Evolutionary conservation across 805 yeast genomes (phyloP), one percentile per base, ranked within the genome.

Genomic region (Starmerella kuoi): DNA sequence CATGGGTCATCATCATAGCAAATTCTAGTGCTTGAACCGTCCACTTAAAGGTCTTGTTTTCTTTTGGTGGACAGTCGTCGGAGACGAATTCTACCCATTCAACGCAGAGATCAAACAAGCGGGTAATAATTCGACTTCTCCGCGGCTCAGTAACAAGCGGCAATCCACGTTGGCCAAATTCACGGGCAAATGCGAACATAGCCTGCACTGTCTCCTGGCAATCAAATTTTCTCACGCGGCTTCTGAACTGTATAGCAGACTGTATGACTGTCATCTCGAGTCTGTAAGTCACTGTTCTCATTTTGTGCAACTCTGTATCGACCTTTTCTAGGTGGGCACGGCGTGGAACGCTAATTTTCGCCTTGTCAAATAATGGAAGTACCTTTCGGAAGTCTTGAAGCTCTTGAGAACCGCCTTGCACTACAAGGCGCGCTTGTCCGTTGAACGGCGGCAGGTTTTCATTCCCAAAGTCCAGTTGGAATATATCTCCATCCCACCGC

Each of bases 1-100:
- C 95, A 39, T 79, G 71, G 0, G 95, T 86, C 74, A 88, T 78
- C 51, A 80, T 85, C 94, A 86, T 85, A 0, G 95, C 93, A 68
- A 85, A 88, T 56, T 91, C 98, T 52, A 91, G 68, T 0, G 98
- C 97, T 12, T 83, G 70, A 20, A 91, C 97, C 61, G 95, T 85
- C 95, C 96, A 91, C 53, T 94, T 69, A 57, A 91, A 91, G 0
- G 97, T 88, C 53, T 77, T 81, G 42, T 80, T 73, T 51, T 88
- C 96, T 0, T 94, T 79, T 1, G 96, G 95, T 14, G 77, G 77
- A 64, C 98, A 91, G 55, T 88, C 96, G 60, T 91, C 95, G 46
- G 88, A 85, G 22, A 91, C 76, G 56, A 86, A 88, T 43, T 85
- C 74, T 15, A 91, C 79, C 98, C 98, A 91, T 42, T 81, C 88